Base-by-base conservation (phyloP, 164 flowering plant genomes). In the Kingdonia uniflora region DNA sequence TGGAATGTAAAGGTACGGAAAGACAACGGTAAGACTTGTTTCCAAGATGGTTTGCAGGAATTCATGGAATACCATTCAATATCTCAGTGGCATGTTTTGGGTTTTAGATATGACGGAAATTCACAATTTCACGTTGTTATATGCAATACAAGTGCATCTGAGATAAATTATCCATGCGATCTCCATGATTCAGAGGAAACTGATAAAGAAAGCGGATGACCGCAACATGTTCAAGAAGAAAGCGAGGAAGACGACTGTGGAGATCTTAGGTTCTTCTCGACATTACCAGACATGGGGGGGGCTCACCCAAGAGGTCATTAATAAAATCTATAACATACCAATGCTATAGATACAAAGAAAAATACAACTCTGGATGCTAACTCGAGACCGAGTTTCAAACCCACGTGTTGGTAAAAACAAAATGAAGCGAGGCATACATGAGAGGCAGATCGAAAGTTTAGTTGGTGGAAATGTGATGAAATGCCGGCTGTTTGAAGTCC, bases 111-210 rank as follows among this genome's bases (percentile, higher is more conserved):
- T 12, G 22, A 44, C 19, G 48, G 48, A 1, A 44, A 44, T 19
- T 44, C 48, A 44, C 48, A 19, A 44, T 44, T 44, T 44, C 14
- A 13, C 19, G 48, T 44, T 41, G 44, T 41, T 41, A 41, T 41
- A 41, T 14, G 14, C 16, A 19, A 41, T 41, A 41, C n/a, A 14
- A 41, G 8, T 11, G 44, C 44, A 14, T 41, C 44, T 8, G 44
- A 41, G 14, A 41, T 41, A 41, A 19, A 41, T 1, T 41, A 41
- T 41, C 44, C 16, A 11, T 41, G 44, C 5, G 44, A 41, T 11
- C 5, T 41, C 14, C 5, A 24, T 11, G 44, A 41, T 41, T 2
- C 14, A 8, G 44, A 41, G 44, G 14, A 11, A 8, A 41, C 8
- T 19, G 16, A 14, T n/a, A 2, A 41, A 41, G 16, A 6, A 14